These are phyloP conservation scores for Colletotrichum limetticola DNA, from an alignment of 2,329 filamentous ascomycete genomes.

Conservation along the genomic window DNA sequence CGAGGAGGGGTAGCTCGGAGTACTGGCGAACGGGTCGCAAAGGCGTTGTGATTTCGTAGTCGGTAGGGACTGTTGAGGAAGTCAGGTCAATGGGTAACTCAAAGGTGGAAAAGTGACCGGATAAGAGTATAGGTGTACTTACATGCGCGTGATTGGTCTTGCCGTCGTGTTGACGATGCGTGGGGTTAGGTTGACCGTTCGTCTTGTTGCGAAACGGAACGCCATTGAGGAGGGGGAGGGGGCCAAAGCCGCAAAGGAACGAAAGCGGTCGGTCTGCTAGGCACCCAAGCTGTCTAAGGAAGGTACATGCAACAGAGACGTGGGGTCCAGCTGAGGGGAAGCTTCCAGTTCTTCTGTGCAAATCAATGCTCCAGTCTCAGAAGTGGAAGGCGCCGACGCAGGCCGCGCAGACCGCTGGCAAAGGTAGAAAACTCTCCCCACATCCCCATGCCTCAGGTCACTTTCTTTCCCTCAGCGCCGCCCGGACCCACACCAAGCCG, in stretches of 20 bases:
- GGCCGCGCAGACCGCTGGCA: constrained; percentile 19
- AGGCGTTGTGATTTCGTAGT: constrained; percentile 11
- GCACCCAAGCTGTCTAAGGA: constrained; percentile 26
- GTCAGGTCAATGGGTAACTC: neutral
- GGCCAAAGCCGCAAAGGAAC: constrained; percentile 29
- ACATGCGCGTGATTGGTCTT: constrained; percentile 27
- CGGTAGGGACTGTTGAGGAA: constrained; percentile 10
- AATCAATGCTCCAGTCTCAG: constrained; percentile 25
- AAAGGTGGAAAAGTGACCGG: neutral
- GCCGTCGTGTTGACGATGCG: constrained; percentile 22
- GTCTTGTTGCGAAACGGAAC: constrained; percentile 27
- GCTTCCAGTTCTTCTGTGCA: constrained; percentile 11
- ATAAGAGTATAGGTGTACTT: neutral
- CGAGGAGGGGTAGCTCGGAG: constrained; percentile 22
- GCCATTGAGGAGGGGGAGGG: constrained; percentile 30
- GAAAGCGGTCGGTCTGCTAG: constrained; percentile 30
- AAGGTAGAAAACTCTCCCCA: constrained; percentile 13
- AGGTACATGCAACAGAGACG: constrained; percentile 28
- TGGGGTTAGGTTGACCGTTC: constrained; percentile 23
- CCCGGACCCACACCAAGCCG: constrained; percentile 16
- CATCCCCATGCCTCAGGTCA: constrained; percentile 31
- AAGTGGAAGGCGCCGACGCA: constrained; percentile 20
- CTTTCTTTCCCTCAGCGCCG: neutral
- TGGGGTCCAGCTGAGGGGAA: constrained; percentile 30
- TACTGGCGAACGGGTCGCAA: constrained; percentile 11